Conservation (phyloP, 2,329 filamentous ascomycete genomes). For the Paecilomyces sp. region DNA sequence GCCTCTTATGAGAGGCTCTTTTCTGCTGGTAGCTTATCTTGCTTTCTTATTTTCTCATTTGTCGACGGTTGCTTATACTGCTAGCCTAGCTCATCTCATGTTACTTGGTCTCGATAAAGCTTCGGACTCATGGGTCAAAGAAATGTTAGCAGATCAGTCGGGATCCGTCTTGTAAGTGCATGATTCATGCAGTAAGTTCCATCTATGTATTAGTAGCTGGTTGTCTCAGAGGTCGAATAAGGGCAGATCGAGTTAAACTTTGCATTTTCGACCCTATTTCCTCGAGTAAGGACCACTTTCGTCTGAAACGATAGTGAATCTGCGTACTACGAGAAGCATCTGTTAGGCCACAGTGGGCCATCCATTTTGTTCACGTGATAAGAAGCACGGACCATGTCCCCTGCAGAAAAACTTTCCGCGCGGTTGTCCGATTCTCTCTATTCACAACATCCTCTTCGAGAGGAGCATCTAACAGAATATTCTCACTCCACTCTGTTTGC, state of each 20-base stretch:
- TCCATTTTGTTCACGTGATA: conserved; percentile 3
- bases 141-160: background rate
- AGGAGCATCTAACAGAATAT: background rate
- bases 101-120: background rate
- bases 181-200: background rate
- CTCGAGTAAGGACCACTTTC: too few species aligned
- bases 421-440: background rate
- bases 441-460: conserved; percentile 1
- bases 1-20: conserved; percentile 3
- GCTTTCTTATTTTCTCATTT: background rate
- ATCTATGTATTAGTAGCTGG: background rate
- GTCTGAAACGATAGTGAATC: too few species aligned
- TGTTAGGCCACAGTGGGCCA: background rate
- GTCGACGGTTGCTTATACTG: background rate
- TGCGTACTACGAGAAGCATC: too few species aligned
- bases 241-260: too few species aligned
- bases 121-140: background rate
- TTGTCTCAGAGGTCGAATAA: too few species aligned
- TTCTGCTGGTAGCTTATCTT: background rate
- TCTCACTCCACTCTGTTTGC: background rate
- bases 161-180: background rate
- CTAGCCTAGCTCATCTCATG: background rate
- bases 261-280: too few species aligned
- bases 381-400: background rate
- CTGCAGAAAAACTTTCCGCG: conserved; percentile 6